Percentiles rank a stretch among this genome's conserved stretches.
Conservation (phyloP, 2,329 filamentous ascomycete species). For the Paracoccidioides lutzii region DNA sequence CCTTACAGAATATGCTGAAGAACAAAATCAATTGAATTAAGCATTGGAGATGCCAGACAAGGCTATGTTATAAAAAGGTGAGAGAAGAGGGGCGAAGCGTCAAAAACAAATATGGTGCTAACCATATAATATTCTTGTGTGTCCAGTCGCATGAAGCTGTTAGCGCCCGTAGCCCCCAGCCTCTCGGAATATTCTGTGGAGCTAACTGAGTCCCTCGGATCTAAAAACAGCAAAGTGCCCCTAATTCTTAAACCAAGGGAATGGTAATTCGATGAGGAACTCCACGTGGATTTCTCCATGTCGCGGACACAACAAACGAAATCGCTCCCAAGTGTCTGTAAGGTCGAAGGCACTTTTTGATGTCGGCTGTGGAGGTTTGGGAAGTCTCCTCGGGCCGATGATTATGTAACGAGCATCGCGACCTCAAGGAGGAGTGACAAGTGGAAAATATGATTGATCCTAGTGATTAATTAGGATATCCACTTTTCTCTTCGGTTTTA, state of each 20-base stretch:
- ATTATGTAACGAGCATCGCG: not conserved
- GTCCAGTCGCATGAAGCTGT: not conserved
- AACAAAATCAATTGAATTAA: not conserved
- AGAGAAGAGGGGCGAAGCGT: not conserved
- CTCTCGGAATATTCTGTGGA: not conserved
- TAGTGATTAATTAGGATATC: no score
- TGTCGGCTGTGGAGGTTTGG: no score
- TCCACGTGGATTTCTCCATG: no score
- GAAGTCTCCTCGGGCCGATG: not conserved
- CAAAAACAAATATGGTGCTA: not conserved
- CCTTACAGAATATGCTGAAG: not conserved
- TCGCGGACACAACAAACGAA: no score
- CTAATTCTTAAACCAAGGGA: no score
- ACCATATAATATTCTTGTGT: not conserved
- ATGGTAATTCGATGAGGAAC: no score
- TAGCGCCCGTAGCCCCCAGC: not conserved
- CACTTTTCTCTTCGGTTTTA: no score
- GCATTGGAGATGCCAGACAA: not conserved
- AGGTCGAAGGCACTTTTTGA: no score
- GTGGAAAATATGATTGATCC: no score
- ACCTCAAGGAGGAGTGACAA: no score
- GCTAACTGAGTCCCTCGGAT: not conserved
- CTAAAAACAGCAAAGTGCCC: not conserved
- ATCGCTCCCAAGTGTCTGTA: no score
- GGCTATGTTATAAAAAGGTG: not conserved